Evolutionary conservation across 768 basidiomycete species (phyloP).

Genomic region (Russula abietina): DNA sequence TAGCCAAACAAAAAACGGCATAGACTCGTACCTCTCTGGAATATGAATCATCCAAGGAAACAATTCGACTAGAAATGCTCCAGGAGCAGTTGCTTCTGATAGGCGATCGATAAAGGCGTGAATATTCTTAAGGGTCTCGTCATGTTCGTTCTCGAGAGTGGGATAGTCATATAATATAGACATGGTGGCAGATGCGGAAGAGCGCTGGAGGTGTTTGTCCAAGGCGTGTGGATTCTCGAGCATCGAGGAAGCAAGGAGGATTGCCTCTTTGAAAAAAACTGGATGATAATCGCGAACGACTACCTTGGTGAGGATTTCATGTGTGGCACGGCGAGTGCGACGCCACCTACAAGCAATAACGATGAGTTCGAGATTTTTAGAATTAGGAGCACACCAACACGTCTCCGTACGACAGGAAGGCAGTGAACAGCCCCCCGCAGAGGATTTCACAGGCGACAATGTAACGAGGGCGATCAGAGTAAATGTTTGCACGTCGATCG

Average conservation of each 20-base stretch:
- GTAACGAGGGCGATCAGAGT: conserved; percentile 28
- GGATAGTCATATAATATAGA: conserved; percentile 8
- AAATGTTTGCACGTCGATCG: conserved; percentile 31
- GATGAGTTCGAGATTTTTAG: neutral
- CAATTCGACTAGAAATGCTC: conserved; percentile 25
- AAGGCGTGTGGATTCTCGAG: neutral
- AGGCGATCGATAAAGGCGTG: neutral
- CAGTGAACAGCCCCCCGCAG: conserved; percentile 30
- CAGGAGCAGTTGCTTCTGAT: conserved; percentile 15
- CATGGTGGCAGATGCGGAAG: conserved; percentile 3
- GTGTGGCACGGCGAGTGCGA: conserved; percentile 12
- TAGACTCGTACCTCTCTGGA: conserved; percentile 12
- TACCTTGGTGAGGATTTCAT: conserved; percentile 9
- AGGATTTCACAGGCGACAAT: conserved; percentile 32
- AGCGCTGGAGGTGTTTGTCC: conserved; percentile 9
- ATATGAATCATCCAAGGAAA: conserved; percentile 25
- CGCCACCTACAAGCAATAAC: conserved; percentile 3
- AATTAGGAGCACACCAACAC: conserved; percentile 16
- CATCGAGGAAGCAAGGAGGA: neutral
- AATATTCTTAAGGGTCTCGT: conserved; percentile 3
- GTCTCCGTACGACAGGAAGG: conserved; percentile 26
- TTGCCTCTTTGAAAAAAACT: conserved; percentile 4
- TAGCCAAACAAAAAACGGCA: no score
- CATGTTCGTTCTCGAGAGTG: neutral
- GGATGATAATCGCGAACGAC: conserved; percentile 2